These are phyloP conservation scores for Ceratocystis eucalypticola DNA, from an alignment of 2,329 filamentous ascomycete genomes.

Conservation along the genomic window DNA sequence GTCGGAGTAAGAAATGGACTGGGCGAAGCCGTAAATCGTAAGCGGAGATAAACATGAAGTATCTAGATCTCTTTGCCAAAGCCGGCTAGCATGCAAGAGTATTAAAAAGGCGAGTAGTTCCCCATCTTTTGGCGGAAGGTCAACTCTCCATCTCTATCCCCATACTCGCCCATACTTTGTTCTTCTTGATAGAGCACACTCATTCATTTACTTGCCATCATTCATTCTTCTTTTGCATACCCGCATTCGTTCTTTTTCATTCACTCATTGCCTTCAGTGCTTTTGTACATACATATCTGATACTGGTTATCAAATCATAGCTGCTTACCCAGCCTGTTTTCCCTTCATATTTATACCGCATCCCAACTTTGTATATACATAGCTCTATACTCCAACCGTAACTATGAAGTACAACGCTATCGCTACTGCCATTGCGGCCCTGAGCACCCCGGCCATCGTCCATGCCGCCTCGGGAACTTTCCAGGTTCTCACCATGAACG, in stretches of 20 bases:
- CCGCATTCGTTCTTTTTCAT: background rate
- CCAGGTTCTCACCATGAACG: conserved; percentile 42
- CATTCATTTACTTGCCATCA: no score
- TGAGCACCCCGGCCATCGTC: conserved; percentile 12
- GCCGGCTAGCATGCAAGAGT: no score
- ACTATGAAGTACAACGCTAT: conserved; percentile 17
- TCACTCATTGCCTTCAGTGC: no score
- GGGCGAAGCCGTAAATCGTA: no score
- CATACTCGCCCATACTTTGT: background rate
- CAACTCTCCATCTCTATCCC: no score
- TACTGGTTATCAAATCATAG: no score
- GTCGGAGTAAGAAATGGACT: no score
- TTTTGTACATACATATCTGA: background rate
- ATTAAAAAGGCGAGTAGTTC: background rate
- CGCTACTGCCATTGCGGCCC: conserved; percentile 11
- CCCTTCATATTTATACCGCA: background rate
- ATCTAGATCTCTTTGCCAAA: no score
- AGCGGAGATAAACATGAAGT: no score
- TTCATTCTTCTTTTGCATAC: no score
- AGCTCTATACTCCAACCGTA: background rate
- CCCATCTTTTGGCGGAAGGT: background rate
- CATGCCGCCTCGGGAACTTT: conserved; percentile 29
- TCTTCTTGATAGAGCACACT: background rate
- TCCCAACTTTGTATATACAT: background rate
- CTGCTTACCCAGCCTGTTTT: no score